Percentiles rank a stretch among this genome's conserved stretches.
phyloP scores from a whole-genome alignment of 2,329 filamentous ascomycete genomes.

The Fusarium sp. region DNA sequence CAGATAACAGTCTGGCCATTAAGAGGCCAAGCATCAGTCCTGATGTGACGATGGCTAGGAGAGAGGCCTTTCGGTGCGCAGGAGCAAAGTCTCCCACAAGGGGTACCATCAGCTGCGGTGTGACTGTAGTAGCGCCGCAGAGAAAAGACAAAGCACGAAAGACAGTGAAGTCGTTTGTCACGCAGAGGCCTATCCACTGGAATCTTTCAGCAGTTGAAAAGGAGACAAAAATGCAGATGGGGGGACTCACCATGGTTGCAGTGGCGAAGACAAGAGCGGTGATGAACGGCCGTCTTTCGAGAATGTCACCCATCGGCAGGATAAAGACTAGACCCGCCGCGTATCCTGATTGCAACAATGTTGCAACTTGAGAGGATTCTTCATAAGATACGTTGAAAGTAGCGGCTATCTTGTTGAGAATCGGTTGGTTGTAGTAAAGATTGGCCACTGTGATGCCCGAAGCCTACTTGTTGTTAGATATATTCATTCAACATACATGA shows the following conservation, averaged over 20 bases:
- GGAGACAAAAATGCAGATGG: not conserved
- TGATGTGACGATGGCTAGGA: constrained; percentile 81
- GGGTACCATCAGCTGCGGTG: constrained; percentile 84
- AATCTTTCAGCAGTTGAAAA: constrained; percentile 4
- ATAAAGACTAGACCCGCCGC: constrained; percentile 80
- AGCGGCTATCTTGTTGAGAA: constrained; percentile 80
- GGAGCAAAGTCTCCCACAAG: constrained; percentile 85
- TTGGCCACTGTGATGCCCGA: constrained; percentile 82
- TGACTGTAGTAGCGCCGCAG: constrained; percentile 83
- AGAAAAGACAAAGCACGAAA: constrained; percentile 82
- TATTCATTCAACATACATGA: no score
- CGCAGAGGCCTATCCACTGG: constrained; percentile 78
- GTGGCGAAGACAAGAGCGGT: constrained; percentile 77
- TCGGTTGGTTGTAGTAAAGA: constrained; percentile 85
- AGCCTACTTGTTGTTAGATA: constrained; percentile 56
- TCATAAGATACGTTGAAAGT: constrained; percentile 82
- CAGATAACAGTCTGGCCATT: constrained; percentile 81
- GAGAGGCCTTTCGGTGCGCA: constrained; percentile 75
- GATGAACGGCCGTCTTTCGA: constrained; percentile 79
- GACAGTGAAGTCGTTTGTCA: constrained; percentile 74
- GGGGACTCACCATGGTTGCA: constrained; percentile 71
- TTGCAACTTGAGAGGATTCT: constrained; percentile 77
- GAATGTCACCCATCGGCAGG: constrained; percentile 80
- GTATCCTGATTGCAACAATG: constrained; percentile 85
- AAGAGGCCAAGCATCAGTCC: constrained; percentile 83